A percentile compares a stretch with the other conserved stretches of the same genome.
Evolutionary conservation across 108 stramenopile species (phyloP).

Genomic region (Nannochloropsis granulata): DNA sequence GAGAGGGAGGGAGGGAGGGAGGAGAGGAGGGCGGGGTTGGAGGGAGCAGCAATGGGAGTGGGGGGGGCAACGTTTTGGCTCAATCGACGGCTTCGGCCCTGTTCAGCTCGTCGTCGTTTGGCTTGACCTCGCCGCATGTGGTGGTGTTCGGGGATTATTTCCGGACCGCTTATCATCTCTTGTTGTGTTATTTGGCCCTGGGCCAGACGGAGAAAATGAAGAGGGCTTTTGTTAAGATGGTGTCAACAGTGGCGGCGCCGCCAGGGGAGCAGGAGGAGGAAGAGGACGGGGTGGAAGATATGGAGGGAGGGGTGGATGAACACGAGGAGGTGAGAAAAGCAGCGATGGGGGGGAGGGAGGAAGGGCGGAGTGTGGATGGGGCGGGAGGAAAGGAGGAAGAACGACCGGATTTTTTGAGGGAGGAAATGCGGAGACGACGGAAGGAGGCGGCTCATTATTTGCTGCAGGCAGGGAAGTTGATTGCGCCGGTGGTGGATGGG

Average conservation of each 20-base stretch:
- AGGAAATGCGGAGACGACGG: constrained; percentile 19
- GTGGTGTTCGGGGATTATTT: constrained; percentile 34
- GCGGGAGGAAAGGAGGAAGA: constrained; percentile 10
- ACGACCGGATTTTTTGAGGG: constrained; percentile 21
- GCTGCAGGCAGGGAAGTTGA: constrained; percentile 49
- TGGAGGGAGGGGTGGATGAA: constrained; percentile 12
- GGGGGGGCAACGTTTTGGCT: not conserved
- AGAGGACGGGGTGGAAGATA: constrained; percentile 20
- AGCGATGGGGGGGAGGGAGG: not conserved
- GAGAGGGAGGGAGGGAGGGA: not conserved
- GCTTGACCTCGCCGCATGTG: constrained; percentile 9
- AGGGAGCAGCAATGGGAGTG: not conserved
- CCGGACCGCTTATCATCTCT: constrained; percentile 63
- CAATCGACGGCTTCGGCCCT: not conserved
- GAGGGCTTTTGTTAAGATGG: constrained; percentile 42
- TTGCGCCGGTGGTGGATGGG: constrained; percentile 51
- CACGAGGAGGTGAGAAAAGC: not conserved
- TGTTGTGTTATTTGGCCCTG: constrained; percentile 62
- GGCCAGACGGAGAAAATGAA: constrained; percentile 56
- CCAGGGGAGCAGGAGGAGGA: not conserved
- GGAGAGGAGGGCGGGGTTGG: not conserved
- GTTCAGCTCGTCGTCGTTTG: not conserved
- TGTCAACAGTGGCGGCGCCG: constrained; percentile 28
- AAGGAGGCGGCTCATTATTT: constrained; percentile 41
- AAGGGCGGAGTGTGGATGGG: constrained; percentile 12